Evolutionary conservation across 257 asterid species (phyloP), one percentile per base, ranked within the genome.

Genomic region (Nicotiana undulata): DNA sequence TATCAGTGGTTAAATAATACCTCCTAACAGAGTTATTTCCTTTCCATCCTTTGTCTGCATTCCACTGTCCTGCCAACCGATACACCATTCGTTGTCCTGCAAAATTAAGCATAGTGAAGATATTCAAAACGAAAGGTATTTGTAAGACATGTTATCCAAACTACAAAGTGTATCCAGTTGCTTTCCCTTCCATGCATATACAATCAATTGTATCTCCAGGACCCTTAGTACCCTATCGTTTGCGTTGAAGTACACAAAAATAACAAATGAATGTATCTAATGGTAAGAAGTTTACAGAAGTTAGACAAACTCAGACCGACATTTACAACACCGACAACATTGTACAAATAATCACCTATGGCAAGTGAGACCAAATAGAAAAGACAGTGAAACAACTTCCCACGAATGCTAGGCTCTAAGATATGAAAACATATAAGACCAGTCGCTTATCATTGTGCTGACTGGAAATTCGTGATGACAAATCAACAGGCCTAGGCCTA

Each of bases 51-150:
- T 85, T 17, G 89, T 44, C 81, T 85, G 90, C 90, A 91, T 81
- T 63, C 85, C 90, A 81, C 92, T 90, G 82, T 31, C 85, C 84
- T 91, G 97, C 97, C 97, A 94, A 29, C 96, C 97, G 5, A 94
- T 82, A 82, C 98, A 94, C 87, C 90, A 91, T 66, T 93, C 94
- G 0, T 84, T 81, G 63, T 92, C 93, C 98, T 94, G 90, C 81
- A 79, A 46, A 49, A 26, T 74, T 46, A 46, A 60, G 4, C 63
- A 20, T 31, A 80, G 32, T 66, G 66, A 44, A 75, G 63, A 60
- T 9, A 58, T 58, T 58, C 28, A 17, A 20, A 70, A 28, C 77
- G 12, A 46, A 46, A 44, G 22, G 76, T n/a, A 34, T 70, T 44
- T 70, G 58, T 70, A 13, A 49, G 17, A 26, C 61, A 74, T 46